phyloP scores from a whole-genome alignment of 192 early-diverging fungal species.

The Coemansia sp. region DNA sequence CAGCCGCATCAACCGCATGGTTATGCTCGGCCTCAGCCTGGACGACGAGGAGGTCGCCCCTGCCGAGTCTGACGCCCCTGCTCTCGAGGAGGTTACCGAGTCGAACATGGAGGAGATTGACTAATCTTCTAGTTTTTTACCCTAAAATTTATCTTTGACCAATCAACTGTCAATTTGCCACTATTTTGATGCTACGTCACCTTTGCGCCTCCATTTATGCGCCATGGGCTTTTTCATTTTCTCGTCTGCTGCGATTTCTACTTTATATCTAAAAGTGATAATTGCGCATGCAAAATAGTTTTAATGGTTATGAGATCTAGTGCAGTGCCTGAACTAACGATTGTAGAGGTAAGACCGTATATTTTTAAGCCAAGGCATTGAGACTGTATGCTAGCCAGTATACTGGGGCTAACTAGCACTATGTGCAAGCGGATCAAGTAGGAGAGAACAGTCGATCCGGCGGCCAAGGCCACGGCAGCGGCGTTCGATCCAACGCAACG shows the following conservation, averaged over 20 bases:
- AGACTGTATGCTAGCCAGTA: neutral
- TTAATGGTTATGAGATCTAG: neutral
- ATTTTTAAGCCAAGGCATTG: neutral
- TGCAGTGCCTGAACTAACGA: conserved; percentile 1
- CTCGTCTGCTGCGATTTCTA: neutral
- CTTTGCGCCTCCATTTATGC: neutral
- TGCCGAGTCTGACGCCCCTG: conserved; percentile 52
- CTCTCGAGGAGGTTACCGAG: conserved; percentile 57
- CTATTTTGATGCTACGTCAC: neutral
- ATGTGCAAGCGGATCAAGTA: conserved; percentile 1
- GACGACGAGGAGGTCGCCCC: conserved; percentile 58
- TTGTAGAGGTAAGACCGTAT: conserved; percentile 15
- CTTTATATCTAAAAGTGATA: neutral
- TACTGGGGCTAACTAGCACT: neutral
- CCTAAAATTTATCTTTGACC: neutral
- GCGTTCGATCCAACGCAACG: conserved; percentile 38
- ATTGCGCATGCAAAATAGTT: neutral
- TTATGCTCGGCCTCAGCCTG: conserved; percentile 96
- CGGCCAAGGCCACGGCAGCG: conserved; percentile 28
- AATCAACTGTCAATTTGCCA: neutral
- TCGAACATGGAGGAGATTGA: conserved; percentile 74
- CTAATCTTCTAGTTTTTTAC: conserved; percentile 35
- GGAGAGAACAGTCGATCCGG: conserved; percentile 29
- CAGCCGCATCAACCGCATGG: conserved; percentile 97
- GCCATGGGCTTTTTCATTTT: neutral